Evolutionary conservation across 2,329 filamentous ascomycete species (phyloP).

Genomic region (Colletotrichum sp.): DNA sequence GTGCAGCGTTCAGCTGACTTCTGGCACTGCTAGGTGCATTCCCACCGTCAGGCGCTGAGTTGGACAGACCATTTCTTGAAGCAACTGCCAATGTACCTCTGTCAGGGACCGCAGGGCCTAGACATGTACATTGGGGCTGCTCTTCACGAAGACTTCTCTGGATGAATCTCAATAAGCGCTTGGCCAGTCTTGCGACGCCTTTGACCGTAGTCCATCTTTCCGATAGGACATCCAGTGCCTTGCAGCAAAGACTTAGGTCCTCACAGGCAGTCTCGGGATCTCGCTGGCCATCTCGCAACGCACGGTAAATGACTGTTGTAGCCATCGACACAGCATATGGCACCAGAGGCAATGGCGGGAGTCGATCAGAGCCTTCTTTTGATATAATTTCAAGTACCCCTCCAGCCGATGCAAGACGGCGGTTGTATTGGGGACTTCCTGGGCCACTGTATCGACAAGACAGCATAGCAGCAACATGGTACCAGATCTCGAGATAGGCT

Average conservation of each 20-base stretch:
- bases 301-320: conserved; percentile 25
- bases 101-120: neutral
- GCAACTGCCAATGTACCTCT: neutral
- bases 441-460: conserved; percentile 25
- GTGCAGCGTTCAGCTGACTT: neutral
- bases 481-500: conserved; percentile 25
- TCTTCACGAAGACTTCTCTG: neutral
- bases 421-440: conserved; percentile 17
- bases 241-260: conserved; percentile 20
- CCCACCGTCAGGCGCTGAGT: neutral
- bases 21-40: neutral
- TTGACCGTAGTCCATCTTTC: conserved; percentile 17
- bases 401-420: conserved; percentile 21
- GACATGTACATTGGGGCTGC: neutral
- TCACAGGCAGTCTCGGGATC: neutral
- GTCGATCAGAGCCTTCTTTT: neutral
- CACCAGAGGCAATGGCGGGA: conserved; percentile 22
- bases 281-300: conserved; percentile 18
- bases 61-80: neutral
- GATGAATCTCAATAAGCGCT: neutral
- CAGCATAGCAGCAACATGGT: conserved; percentile 25
- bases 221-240: conserved; percentile 2
- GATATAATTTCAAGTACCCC: conserved; percentile 12
- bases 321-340: conserved; percentile 25
- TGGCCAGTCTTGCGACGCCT: conserved; percentile 17